Conservation (phyloP, 2,329 filamentous ascomycete genomes). For the Colletotrichum caudatum region DNA sequence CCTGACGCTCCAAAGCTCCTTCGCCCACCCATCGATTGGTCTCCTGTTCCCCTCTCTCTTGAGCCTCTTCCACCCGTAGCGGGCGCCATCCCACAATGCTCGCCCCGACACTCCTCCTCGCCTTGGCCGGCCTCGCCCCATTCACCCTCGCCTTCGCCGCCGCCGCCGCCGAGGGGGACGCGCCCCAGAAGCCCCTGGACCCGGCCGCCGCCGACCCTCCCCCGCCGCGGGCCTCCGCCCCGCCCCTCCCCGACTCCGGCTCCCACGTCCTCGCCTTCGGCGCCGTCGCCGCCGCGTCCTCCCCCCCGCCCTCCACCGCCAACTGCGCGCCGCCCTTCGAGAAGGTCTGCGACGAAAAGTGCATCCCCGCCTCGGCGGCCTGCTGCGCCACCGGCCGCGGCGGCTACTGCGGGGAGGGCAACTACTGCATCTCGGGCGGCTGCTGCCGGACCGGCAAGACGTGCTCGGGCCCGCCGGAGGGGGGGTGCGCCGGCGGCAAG, state of each 20-base stretch:
- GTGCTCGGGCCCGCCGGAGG: constrained; percentile 48
- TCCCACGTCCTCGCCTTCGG: constrained; percentile 43
- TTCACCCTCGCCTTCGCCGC: background rate
- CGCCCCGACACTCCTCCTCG: background rate
- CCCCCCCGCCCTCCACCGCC: background rate
- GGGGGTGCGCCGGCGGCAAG: constrained; percentile 46
- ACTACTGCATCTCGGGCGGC: constrained; percentile 48
- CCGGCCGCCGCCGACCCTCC: constrained; percentile 5
- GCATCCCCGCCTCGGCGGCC: constrained; percentile 47
- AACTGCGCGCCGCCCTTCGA: constrained; percentile 46
- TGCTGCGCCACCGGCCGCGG: constrained; percentile 49
- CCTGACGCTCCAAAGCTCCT: background rate
- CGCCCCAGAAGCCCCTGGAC: background rate
- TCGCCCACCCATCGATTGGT: background rate
- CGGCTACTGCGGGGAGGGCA: constrained; percentile 49
- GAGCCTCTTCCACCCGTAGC: too few relatives aligned
- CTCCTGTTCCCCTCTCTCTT: background rate
- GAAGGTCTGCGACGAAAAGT: constrained; percentile 48
- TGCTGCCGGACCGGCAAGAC: constrained; percentile 51
- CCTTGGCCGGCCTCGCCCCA: background rate
- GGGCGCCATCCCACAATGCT: background rate
- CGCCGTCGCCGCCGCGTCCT: background rate
- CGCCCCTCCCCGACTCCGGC: constrained; percentile 42
- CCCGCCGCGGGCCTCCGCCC: constrained; percentile 13
- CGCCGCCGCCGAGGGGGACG: background rate